phyloP scores from a whole-genome alignment of 2,329 filamentous ascomycete species.

The Clonostachys rosea region DNA sequence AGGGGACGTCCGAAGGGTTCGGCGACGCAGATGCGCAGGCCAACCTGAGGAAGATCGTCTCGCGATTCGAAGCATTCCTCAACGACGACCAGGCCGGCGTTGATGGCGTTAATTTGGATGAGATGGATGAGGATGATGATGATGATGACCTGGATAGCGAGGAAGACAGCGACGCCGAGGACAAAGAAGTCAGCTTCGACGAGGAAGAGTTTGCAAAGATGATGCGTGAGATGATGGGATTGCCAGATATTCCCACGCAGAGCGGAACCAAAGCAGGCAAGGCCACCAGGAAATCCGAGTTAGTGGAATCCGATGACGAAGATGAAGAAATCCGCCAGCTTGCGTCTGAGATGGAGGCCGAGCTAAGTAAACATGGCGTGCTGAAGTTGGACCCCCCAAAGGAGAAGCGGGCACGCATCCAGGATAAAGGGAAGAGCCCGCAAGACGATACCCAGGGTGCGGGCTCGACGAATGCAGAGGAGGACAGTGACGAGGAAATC shows the following conservation, averaged over 20 bases:
- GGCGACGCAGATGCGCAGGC: constrained; percentile 65
- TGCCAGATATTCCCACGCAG: constrained; percentile 18
- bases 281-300: background rate
- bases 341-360: constrained; percentile 66
- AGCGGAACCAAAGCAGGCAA: background rate
- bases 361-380: constrained; percentile 65
- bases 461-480: constrained; percentile 37
- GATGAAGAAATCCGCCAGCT: constrained; percentile 60
- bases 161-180: constrained; percentile 59
- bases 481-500: constrained; percentile 54
- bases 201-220: constrained; percentile 80
- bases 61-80: constrained; percentile 87
- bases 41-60: constrained; percentile 85
- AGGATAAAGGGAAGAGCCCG: constrained; percentile 6
- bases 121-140: constrained; percentile 65
- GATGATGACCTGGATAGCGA: constrained; percentile 42
- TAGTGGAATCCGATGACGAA: constrained; percentile 29
- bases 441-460: constrained; percentile 7
- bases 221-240: constrained; percentile 90
- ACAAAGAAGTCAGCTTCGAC: constrained; percentile 74
- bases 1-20: constrained; percentile 32
- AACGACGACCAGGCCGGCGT: constrained; percentile 78
- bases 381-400: constrained; percentile 44
- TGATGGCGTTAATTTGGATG: constrained; percentile 70
- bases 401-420: constrained; percentile 21